Evolutionary conservation across 768 basidiomycete species (phyloP), one percentile per base, ranked within the genome.

Genomic region (Leccinum longicurvipes): DNA sequence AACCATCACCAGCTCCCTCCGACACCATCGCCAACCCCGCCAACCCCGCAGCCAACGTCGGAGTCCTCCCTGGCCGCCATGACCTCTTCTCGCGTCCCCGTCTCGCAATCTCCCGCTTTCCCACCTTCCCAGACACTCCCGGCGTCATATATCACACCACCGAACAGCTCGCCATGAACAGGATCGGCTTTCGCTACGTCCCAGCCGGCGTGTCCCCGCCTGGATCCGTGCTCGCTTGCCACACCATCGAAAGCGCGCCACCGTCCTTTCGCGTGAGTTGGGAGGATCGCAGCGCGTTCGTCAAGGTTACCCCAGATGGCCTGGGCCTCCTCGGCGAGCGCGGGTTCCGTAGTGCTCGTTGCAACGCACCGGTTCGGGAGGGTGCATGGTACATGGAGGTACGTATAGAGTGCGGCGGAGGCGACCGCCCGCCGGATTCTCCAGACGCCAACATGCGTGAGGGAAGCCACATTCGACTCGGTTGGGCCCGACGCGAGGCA

Each of bases 361-460:
- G 87, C 56, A 98, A 97, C 70, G 87, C 91, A 1, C 90, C 93
- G 0, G 80, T 98, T 21, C 79, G 92, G 23, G 85, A 94, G 63
- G 97, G 97, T 6, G 82, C 80, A 12, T 98, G 93, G 93, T 98
- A 94, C 70, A 84, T 94, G 79, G 97, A 99, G 76, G 83, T 96
- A 47, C 83, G 82, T 67, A 79, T 98, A 60, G 75, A 87, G 21
- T 80, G 82, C 42, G 87, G 89, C 1, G 89, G 89, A 2, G 89
- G 86, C 1, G 86, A 85, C 52, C 76, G 72, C 55, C 62, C 71
- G 10, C 56, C 60, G 24, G 67, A 73, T 39, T 66, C 67, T 28
- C 65, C 73, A 23, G 85, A 83, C 3, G 74, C 75, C 59, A 74
- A 77, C 47, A 72, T 75, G 64, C 70, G 73, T 9, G 84, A 88